Evolutionary conservation across 1,284 basidiomycete species (phyloP).

Genomic region (Lentinula novae-zelandiae): DNA sequence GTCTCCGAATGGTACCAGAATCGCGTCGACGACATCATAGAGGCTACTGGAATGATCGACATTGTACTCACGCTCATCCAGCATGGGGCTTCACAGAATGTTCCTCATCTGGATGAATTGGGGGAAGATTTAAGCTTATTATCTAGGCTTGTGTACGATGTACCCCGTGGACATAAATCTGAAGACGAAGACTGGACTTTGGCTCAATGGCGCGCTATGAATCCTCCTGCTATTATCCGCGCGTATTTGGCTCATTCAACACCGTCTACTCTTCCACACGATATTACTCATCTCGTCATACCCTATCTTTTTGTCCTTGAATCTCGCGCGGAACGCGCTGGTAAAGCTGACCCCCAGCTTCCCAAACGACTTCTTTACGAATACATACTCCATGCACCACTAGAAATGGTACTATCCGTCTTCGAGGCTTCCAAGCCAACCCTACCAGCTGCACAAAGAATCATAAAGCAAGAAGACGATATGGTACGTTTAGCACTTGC

Average conservation of each 20-base stretch:
- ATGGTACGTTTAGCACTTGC: conserved; percentile 84
- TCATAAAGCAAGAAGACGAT: conserved; percentile 80
- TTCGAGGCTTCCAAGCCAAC: conserved; percentile 92
- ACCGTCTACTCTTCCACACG: conserved; percentile 58
- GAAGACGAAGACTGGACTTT: conserved; percentile 67
- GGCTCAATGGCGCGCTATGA: conserved; percentile 65
- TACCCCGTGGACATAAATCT: conserved; percentile 38
- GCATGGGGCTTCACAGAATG: conserved; percentile 78
- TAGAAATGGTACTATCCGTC: conserved; percentile 68
- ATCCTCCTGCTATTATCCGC: conserved; percentile 58
- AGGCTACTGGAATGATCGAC: conserved; percentile 73
- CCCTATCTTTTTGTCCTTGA: conserved; percentile 92
- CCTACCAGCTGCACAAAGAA: conserved; percentile 59
- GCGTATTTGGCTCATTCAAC: conserved; percentile 77
- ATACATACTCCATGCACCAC: conserved; percentile 66
- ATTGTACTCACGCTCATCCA: conserved; percentile 77
- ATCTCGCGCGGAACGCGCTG: conserved; percentile 76
- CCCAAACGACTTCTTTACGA: conserved; percentile 67
- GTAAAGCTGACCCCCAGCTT: conserved; percentile 62
- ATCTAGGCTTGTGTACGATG: conserved; percentile 82
- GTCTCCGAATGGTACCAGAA: conserved; percentile 73
- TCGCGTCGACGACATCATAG: conserved; percentile 61
- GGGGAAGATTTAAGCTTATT: conserved; percentile 90
- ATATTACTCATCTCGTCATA: conserved; percentile 76
- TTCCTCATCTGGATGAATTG: conserved; percentile 76